Evolutionary conservation across 2,329 filamentous ascomycete species (phyloP).

Genomic region (Setomelanomma holmii): DNA sequence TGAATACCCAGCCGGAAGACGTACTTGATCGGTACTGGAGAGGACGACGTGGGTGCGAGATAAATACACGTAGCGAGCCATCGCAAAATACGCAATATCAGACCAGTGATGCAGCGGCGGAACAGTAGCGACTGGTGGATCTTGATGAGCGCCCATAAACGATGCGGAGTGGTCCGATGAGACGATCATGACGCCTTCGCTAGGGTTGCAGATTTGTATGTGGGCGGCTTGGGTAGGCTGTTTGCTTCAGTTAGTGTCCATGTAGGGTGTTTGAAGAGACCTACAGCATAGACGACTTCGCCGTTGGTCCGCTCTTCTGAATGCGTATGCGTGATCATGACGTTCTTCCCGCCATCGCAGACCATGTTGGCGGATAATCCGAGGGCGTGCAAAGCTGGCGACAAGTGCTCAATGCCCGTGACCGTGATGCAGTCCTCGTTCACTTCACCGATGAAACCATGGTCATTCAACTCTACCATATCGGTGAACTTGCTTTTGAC

Average conservation of each 20-base stretch:
- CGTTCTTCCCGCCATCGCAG: slow-evolving; percentile 1
- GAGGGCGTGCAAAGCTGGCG: background rate
- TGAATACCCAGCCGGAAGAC: slow-evolving; percentile 10
- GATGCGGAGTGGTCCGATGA: background rate
- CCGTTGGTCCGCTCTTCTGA: background rate
- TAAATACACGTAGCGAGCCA: background rate
- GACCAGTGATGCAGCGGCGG: slow-evolving; percentile 16
- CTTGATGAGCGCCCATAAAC: background rate
- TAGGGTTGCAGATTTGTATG: slow-evolving; percentile 2
- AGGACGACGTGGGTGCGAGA: background rate
- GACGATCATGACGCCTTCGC: slow-evolving; percentile 9
- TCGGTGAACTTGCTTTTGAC: background rate
- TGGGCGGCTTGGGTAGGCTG: slow-evolving; percentile 3
- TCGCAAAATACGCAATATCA: slow-evolving; percentile 19
- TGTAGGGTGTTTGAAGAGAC: background rate
- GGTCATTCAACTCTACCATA: background rate
- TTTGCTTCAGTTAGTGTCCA: background rate
- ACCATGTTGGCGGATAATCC: background rate
- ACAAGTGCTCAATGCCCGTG: background rate
- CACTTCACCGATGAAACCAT: background rate
- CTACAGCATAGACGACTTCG: background rate
- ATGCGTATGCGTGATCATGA: slow-evolving; percentile 1
- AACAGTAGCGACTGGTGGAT: background rate
- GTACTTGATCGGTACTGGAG: background rate
- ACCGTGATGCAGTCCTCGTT: background rate